These are phyloP conservation scores for Apophysomyces elegans DNA, from an alignment of 371 early-diverging fungal species.

Conservation along the genomic window DNA sequence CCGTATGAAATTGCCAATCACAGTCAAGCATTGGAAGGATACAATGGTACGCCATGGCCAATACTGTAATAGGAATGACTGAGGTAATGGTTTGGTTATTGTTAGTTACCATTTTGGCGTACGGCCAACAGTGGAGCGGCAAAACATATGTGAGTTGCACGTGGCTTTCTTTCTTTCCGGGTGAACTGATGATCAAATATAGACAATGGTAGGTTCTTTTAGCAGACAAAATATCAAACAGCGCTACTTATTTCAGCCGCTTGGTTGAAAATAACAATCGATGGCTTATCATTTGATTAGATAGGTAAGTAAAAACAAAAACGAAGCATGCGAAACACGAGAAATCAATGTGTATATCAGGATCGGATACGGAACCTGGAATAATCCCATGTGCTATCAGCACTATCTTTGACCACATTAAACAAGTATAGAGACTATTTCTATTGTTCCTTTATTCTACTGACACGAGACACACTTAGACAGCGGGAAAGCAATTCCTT, in stretches of 20 bases:
- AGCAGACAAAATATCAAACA: slow-evolving; percentile 29
- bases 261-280: not conserved
- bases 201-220: slow-evolving; percentile 12
- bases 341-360: slow-evolving; percentile 20
- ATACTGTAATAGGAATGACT: not conserved
- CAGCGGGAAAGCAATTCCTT: slow-evolving; percentile 74
- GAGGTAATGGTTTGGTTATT: not conserved
- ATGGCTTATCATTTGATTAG: not conserved
- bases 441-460: not conserved
- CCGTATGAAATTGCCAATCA: not conserved
- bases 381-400: slow-evolving; percentile 59
- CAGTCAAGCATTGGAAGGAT: slow-evolving; percentile 20
- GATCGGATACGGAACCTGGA: slow-evolving; percentile 58
- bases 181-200: not conserved
- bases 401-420: slow-evolving; percentile 57
- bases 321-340: no score
- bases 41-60: slow-evolving; percentile 18
- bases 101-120: slow-evolving; percentile 74
- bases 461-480: slow-evolving; percentile 22
- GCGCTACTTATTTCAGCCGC: not conserved
- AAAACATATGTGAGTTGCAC: slow-evolving; percentile 66
- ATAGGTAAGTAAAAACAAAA: slow-evolving; percentile 25
- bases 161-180: not conserved
- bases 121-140: slow-evolving; percentile 85
- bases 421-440: slow-evolving; percentile 31